phyloP scores from a whole-genome alignment of 2,329 filamentous ascomycete genomes.

The Aspergillus transmontanensis region DNA sequence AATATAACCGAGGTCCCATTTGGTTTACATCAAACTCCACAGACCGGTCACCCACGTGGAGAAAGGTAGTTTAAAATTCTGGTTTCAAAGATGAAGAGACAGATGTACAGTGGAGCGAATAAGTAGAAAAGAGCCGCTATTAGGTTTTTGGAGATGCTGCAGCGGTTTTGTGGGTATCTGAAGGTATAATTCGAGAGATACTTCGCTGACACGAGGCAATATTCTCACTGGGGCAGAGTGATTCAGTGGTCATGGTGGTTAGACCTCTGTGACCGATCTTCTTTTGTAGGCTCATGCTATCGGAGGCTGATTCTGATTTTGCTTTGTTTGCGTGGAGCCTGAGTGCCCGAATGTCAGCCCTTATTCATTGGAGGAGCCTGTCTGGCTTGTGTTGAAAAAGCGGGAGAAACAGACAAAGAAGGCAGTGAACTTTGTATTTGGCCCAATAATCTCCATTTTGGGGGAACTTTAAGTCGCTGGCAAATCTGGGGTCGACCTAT shows the following conservation, averaged over 20 bases:
- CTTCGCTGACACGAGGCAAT: not conserved
- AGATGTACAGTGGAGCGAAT: not conserved
- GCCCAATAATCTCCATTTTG: not conserved
- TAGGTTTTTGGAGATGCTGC: not conserved
- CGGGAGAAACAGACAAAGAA: slow-evolving; percentile 3
- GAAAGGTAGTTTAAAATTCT: not conserved
- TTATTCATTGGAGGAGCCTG: slow-evolving; percentile 1
- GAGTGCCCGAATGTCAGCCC: slow-evolving; percentile 1
- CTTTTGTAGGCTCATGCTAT: not conserved
- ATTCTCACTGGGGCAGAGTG: not conserved
- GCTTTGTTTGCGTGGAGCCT: slow-evolving; percentile 4
- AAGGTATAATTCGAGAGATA: not conserved
- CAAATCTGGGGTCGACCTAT: not conserved
- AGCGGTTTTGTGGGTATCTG: not conserved
- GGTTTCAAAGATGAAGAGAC: not conserved
- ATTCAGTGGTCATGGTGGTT: not conserved
- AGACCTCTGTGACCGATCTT: not conserved
- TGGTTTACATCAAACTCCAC: not conserved
- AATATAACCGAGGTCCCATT: not conserved
- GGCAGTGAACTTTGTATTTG: slow-evolving; percentile 5
- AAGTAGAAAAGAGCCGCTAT: not conserved
- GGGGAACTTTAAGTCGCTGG: not conserved
- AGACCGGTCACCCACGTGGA: not conserved
- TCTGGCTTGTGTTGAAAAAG: not conserved
- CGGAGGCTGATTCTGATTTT: not conserved